phyloP scores from a whole-genome alignment of 352 stramenopile species.

The Phytophthora multivora region DNA sequence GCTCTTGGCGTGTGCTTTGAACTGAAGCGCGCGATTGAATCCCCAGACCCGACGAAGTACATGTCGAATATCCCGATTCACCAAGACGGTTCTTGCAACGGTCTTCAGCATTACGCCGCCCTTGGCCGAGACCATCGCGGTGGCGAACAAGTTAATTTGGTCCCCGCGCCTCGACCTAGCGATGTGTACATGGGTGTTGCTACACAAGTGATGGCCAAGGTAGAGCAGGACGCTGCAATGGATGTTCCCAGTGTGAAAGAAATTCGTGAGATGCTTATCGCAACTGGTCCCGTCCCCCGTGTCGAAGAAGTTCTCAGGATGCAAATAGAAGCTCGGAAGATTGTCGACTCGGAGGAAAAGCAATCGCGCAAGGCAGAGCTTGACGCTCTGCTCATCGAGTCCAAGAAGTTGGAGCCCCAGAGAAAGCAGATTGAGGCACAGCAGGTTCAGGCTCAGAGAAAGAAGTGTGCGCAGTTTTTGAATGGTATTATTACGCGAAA shows the following conservation, averaged over 20 bases:
- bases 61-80: slow-evolving; percentile 97
- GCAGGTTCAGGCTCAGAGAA: slow-evolving; percentile 49
- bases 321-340: too few species aligned
- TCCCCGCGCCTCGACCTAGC: slow-evolving; percentile 92
- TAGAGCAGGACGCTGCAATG: slow-evolving; percentile 67
- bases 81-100: slow-evolving; percentile 99
- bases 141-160: slow-evolving; percentile 97
- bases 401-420: too few species aligned
- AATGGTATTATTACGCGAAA: slow-evolving; percentile 89
- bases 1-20: slow-evolving; percentile 97
- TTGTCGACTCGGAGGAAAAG: background rate
- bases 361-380: background rate
- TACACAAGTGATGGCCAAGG: slow-evolving; percentile 77
- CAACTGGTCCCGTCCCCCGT: background rate
- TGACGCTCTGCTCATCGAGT: background rate
- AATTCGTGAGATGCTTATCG: slow-evolving; percentile 26
- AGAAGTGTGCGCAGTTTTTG: slow-evolving; percentile 72
- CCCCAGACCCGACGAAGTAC: slow-evolving; percentile 94
- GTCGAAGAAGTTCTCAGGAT: too few species aligned
- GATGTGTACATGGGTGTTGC: slow-evolving; percentile 98
- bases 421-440: too few species aligned
- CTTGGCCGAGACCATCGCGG: slow-evolving; percentile 95
- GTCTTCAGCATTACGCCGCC: slow-evolving; percentile 99
- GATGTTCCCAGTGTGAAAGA: slow-evolving; percentile 52
- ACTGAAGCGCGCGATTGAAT: slow-evolving; percentile 93